Evolutionary conservation across 495 filamentous ascomycete species (phyloP).

Genomic region (Podospora bellae-mahoneyi): DNA sequence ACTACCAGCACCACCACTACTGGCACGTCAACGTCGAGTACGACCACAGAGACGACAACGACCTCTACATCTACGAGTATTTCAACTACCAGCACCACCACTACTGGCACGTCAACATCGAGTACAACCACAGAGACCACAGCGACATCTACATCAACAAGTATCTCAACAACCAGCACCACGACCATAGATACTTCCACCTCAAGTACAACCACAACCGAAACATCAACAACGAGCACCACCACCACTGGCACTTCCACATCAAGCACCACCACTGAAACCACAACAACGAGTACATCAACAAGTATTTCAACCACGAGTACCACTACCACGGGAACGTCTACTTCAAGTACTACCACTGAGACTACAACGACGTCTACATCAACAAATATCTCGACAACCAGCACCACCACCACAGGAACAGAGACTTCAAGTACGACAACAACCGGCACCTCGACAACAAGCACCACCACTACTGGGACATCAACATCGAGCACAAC

Average conservation of each 20-base stretch:
- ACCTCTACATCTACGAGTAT: not conserved
- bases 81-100: not conserved
- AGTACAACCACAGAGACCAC: not conserved
- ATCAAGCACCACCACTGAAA: not conserved
- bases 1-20: not conserved
- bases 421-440: not conserved
- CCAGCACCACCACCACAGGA: not conserved
- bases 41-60: not conserved
- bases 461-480: not conserved
- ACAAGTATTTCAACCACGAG: not conserved
- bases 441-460: not conserved
- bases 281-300: not conserved
- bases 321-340: not conserved
- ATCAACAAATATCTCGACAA: not conserved
- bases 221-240: not conserved
- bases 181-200: not conserved
- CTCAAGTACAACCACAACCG: not conserved
- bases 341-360: not conserved
- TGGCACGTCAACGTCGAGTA: not conserved
- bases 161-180: not conserved
- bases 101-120: not conserved
- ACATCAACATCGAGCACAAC: not conserved
- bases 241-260: not conserved
- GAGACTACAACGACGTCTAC: not conserved
- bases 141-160: not conserved